phyloP scores from a whole-genome alignment of 768 basidiomycete species.

The Psilocybe cyanescens region DNA sequence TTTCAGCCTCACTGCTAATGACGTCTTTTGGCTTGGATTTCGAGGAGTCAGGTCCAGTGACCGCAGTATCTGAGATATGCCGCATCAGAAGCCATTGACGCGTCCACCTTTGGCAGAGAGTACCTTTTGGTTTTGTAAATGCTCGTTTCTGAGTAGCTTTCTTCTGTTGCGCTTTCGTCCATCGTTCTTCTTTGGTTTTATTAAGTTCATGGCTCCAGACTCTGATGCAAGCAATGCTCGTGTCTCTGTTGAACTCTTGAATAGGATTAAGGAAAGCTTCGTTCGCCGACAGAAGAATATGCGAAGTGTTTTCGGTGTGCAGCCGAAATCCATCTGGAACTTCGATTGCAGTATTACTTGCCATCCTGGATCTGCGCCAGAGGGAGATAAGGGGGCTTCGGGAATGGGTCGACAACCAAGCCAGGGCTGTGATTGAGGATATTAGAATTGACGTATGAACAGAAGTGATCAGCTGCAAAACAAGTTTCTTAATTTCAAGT shows the following conservation, averaged over 20 bases:
- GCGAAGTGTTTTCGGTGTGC: constrained; percentile 81
- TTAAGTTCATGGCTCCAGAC: constrained; percentile 83
- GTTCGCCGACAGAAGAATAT: constrained; percentile 78
- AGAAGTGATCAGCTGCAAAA: not conserved
- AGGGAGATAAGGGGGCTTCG: constrained; percentile 11
- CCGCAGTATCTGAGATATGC: not conserved
- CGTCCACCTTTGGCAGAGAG: not conserved
- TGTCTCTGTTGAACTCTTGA: constrained; percentile 97
- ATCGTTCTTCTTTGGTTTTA: constrained; percentile 63
- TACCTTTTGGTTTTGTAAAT: constrained; percentile 35
- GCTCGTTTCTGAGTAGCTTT: constrained; percentile 30
- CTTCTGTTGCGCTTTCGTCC: constrained; percentile 56
- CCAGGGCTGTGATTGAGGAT: constrained; percentile 13
- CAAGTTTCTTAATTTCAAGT: not conserved
- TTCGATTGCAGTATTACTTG: constrained; percentile 24
- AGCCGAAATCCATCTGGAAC: constrained; percentile 78
- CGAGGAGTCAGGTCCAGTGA: not conserved
- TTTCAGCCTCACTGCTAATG: not conserved
- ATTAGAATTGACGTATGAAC: not conserved
- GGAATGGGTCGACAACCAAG: constrained; percentile 6
- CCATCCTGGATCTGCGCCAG: constrained; percentile 21
- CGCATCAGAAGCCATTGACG: not conserved
- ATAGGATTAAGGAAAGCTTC: constrained; percentile 96
- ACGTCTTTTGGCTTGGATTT: not conserved
- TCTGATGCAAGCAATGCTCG: constrained; percentile 88